Evolutionary conservation across 164 flowering plant genomes (phyloP).

Genomic region (Hamamelis virginiana): DNA sequence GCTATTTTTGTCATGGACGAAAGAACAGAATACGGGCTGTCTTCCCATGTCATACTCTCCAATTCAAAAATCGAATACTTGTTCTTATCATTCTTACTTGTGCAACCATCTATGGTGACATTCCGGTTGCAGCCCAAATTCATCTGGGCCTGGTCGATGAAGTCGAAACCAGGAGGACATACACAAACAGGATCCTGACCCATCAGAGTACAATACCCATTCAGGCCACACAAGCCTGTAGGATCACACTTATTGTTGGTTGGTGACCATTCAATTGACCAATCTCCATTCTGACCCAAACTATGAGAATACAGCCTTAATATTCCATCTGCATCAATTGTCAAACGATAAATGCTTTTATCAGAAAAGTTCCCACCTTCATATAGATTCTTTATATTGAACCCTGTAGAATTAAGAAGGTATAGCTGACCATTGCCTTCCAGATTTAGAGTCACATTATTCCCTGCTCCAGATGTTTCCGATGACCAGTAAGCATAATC

Average conservation of each 20-base stretch:
- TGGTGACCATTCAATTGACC: neutral
- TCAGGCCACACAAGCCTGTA: neutral
- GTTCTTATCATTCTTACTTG: neutral
- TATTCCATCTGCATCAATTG: constrained; percentile 17
- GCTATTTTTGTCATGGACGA: too few species aligned
- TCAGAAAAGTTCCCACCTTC: neutral
- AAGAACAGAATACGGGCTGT: neutral
- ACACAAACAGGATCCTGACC: neutral
- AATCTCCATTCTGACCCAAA: neutral
- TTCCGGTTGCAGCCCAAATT: neutral
- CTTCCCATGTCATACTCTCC: neutral
- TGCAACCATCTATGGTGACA: neutral
- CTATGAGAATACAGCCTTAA: constrained; percentile 12
- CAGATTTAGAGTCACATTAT: constrained; percentile 15
- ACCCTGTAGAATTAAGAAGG: constrained; percentile 8
- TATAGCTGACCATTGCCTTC: constrained; percentile 6
- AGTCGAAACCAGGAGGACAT: neutral
- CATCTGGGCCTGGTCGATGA: neutral
- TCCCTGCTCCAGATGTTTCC: neutral
- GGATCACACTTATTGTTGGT: neutral
- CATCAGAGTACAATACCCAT: neutral
- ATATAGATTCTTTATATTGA: neutral
- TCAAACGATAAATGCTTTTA: constrained; percentile 7
- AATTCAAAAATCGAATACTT: neutral
- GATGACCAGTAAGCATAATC: constrained; percentile 17